A percentile compares a stretch with the other conserved stretches of the same genome.
phyloP scores from a whole-genome alignment of 2,329 filamentous ascomycete species.

The Fusarium napiforme region DNA sequence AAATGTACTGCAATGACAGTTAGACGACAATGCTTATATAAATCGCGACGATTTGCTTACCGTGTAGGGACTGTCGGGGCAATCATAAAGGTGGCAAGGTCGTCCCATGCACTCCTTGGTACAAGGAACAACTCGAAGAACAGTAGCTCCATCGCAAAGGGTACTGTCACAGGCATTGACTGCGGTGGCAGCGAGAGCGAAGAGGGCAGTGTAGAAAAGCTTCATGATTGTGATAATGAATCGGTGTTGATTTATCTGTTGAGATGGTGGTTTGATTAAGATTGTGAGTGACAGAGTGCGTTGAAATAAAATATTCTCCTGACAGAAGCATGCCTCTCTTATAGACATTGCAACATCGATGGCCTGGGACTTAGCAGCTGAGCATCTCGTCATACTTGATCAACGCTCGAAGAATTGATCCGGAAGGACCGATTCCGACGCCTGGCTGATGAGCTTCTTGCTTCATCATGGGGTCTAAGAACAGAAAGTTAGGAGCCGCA shows the following conservation, averaged over 20 bases:
- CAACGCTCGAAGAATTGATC: not conserved
- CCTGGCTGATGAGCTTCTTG: too few species aligned
- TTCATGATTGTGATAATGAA: not conserved
- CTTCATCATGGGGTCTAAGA: too few species aligned
- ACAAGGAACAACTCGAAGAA: not conserved
- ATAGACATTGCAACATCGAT: accelerated
- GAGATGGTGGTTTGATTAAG: too few species aligned
- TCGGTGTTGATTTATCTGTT: accelerated
- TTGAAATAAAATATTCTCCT: accelerated
- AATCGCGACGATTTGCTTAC: not conserved
- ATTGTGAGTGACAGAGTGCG: not conserved
- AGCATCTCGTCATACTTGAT: not conserved
- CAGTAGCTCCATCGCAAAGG: not conserved
- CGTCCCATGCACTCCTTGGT: slow-evolving; percentile 4
- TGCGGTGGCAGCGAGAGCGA: not conserved
- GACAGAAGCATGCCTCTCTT: not conserved
- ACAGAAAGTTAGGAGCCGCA: not conserved
- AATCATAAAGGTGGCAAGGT: slow-evolving; percentile 1
- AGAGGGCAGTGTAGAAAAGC: not conserved
- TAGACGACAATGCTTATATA: accelerated
- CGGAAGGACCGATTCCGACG: not conserved
- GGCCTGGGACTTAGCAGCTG: accelerated
- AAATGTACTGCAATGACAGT: not conserved
- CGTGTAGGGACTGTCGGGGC: not conserved
- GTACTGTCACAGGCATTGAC: not conserved